Evolutionary conservation across 1,284 basidiomycete species (phyloP), one percentile per base, ranked within the genome.

Genomic region (Coniferiporia weirii): DNA sequence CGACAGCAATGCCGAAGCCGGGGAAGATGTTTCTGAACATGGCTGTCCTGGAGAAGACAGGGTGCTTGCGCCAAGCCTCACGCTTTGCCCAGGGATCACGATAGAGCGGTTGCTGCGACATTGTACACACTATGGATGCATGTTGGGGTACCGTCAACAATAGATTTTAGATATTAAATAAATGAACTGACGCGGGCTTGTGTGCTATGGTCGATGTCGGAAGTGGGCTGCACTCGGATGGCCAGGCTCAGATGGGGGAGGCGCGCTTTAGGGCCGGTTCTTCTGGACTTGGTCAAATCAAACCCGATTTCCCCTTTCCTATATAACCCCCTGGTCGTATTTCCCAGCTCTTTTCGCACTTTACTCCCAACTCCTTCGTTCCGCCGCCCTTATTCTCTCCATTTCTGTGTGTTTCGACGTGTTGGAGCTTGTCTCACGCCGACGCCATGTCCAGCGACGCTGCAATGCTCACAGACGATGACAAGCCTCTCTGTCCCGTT

Each of bases 31-130:
- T 90, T 67, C 85, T 82, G 75, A 96, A 87, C 90, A 93, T 91
- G 66, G 84, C 81, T 58, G 87, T 82, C 67, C 87, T 91, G 61
- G 84, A 81, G 79, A 97, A 97, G 66, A 95, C 83, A 47, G 91
- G 86, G 69, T 85, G 85, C 74, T 88, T 94, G 68, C 94, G 82
- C 94, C 94, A 98, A 55, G 93, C 92, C 70, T 98, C 94, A 63
- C 87, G 79, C 76, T 91, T 93, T 20, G 91, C 92, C 95, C 94
- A 97, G 56, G 94, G 93, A 72, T 98, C 94, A 72, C 92, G 85
- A 72, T 87, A 95, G 57, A 93, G 75, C 47, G 87, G 88, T 52
- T 77, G 78, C 64, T 80, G 79, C 45, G 80, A 67, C 84, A 87
- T 87, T 65, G 71, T 66, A 62, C 48, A 27, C 36, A 35, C 63